Evolutionary conservation across 768 basidiomycete species (phyloP).

Genomic region (Russula sp.): DNA sequence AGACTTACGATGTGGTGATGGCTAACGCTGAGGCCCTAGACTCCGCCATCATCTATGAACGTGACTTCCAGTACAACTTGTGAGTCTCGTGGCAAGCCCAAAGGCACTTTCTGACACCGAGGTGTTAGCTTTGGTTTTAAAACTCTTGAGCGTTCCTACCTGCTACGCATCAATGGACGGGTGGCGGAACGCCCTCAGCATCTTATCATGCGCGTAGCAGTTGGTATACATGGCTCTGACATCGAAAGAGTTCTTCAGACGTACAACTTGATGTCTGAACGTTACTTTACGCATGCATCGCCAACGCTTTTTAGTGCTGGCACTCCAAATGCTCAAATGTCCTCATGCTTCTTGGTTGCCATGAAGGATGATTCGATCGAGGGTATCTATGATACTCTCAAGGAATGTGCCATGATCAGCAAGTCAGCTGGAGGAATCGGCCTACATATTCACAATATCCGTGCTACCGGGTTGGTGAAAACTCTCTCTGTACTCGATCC

Average conservation of each 20-base stretch:
- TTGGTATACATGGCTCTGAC: slow-evolving; percentile 89
- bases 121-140: slow-evolving; percentile 91
- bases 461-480: slow-evolving; percentile 74
- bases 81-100: slow-evolving; percentile 33
- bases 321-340: slow-evolving; percentile 89
- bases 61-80: slow-evolving; percentile 97
- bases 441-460: slow-evolving; percentile 90
- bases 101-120: slow-evolving; percentile 2
- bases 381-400: slow-evolving; percentile 97
- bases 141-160: slow-evolving; percentile 95
- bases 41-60: slow-evolving; percentile 94
- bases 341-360: slow-evolving; percentile 94
- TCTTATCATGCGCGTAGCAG: slow-evolving; percentile 99
- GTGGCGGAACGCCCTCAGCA: slow-evolving; percentile 98
- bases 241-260: slow-evolving; percentile 88
- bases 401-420: slow-evolving; percentile 98
- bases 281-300: slow-evolving; percentile 97
- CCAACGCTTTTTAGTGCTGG: slow-evolving; percentile 98
- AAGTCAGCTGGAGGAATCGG: slow-evolving; percentile 99
- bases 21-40: slow-evolving; percentile 78
- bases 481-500: slow-evolving; percentile 2
- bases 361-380: slow-evolving; percentile 99
- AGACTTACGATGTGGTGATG: slow-evolving; percentile 75
- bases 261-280: slow-evolving; percentile 94
- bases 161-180: slow-evolving; percentile 88